Evolutionary conservation across 2,329 filamentous ascomycete genomes (phyloP), one percentile per base, ranked within the genome.

Genomic region (Trichophyton equinum): DNA sequence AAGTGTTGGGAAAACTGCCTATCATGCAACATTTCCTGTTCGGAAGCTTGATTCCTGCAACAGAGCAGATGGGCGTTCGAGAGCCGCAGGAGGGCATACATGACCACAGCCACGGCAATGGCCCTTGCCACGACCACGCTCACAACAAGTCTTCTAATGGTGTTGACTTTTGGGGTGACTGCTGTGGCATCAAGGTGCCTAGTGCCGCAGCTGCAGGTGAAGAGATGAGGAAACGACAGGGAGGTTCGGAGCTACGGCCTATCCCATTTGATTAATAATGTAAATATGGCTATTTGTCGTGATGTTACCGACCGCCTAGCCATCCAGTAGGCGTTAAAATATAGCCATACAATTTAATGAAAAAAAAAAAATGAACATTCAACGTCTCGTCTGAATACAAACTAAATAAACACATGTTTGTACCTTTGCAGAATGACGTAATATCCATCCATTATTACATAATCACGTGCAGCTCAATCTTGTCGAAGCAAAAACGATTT

Each of bases 11-110:
- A 36, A 99, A 99, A 74, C 73, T 99, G 60, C 94, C 94, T 0
- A 92, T 99, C 49, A 97, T 97, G 91, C 94, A 99, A 75, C 95
- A 99, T 73, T 99, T 99, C 68, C 71, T 99, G 60, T 99, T 99
- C 70, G 94, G 94, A 0, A 87, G 85, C 7, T 74, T 99, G 58
- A 80, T 99, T 1, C 86, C 89, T 0, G 90, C 92, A 0, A 83
- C 80, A 0, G 83, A 89, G 22, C 89, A 84, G 1, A 97, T 99
- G 94, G 75, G 78, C 8, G 76, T 75, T 4, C 74, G 72, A 36
- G 73, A 72, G 30, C 42, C 59, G 53, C 81, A 80, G 9, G 77
- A 77, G 55, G 79, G 51, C 15, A 15, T 33, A 18, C 51, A 55
- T 20, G 80, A 59, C 73, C 71, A 78, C 59, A 81, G 82, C 0